Base-by-base conservation (phyloP, 306 rosid species). In the Quercus agrifolia region DNA sequence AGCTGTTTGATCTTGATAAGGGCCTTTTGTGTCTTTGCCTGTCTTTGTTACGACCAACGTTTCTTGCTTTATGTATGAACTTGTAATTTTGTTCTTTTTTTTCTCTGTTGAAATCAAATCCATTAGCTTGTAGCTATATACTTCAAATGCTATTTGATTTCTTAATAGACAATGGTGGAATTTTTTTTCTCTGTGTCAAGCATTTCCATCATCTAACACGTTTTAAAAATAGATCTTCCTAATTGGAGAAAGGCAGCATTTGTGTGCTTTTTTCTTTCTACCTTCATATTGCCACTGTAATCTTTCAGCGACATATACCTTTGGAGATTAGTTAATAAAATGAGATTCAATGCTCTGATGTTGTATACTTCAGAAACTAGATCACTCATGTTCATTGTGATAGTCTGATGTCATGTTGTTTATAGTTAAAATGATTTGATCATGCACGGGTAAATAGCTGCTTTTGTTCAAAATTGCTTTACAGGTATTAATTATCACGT, bases 201-300 rank as follows among this genome's bases (percentile, higher is more conserved):
- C 59, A 35, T 67, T 35, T 28, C 75, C 74, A 73, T 41, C 75
- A 69, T 78, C 62, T 66, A 70, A 46, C 58, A 77, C 52, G 19
- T 68, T 49, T 59, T 51, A 20, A 18, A 28, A 27, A 56, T 71
- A 33, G 27, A 21, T 71, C 68, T 56, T 71, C 69, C 73, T 58
- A 70, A 71, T 74, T 71, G 70, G 80, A 57, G 73, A 49, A 76
- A 75, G 56, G 68, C 15, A 57, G 44, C 52, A 58, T 35, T 30
- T 74, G 33, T 59, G 58, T 78, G 73, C 25, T 79, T 21, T 63
- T 78, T 41, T 74, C 46, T 46, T 82, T 56, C 41, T 38, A 27
- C 44, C 55, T 57, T 81, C 19, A 21, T 33, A 75, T 64, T 25
- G 3, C 35, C 64, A 38, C 20, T 33, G 76, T 51, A 70, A 44